A percentile compares a stretch with the other conserved stretches of the same genome.
Conservation (phyloP, 2,329 filamentous ascomycete genomes). For the Fusarium floridanum region DNA sequence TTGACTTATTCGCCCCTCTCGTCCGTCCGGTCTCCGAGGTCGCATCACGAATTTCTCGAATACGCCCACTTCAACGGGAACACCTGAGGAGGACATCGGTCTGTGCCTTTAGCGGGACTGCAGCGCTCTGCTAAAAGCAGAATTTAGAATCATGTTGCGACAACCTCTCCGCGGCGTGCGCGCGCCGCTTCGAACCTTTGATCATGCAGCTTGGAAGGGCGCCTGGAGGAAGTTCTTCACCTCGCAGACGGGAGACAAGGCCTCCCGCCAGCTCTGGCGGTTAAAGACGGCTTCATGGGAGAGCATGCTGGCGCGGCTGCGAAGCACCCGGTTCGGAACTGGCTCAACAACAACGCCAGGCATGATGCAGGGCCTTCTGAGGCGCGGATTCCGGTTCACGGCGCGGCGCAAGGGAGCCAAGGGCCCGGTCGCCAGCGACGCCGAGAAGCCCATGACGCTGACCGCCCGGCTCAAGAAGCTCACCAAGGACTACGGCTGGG, state of each 20-base stretch:
- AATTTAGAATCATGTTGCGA: conserved; percentile 44
- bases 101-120: background rate
- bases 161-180: conserved; percentile 42
- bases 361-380: conserved; percentile 41
- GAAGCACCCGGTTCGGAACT: conserved; percentile 25
- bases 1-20: conserved; percentile 34
- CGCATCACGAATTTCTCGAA: conserved; percentile 26
- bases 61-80: conserved; percentile 5
- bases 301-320: conserved; percentile 35
- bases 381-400: conserved; percentile 54
- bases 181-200: conserved; percentile 37
- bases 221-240: conserved; percentile 47
- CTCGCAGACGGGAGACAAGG: conserved; percentile 40
- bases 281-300: conserved; percentile 36
- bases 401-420: conserved; percentile 48
- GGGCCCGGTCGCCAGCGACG: conserved; percentile 37
- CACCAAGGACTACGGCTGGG: conserved; percentile 93
- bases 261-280: conserved; percentile 38
- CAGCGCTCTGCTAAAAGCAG: background rate
- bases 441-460: conserved; percentile 61
- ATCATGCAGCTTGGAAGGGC: conserved; percentile 43
- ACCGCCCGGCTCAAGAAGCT: conserved; percentile 84
- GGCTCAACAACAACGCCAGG: conserved; percentile 34
- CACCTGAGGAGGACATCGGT: background rate
- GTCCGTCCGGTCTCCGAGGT: conserved; percentile 17